Evolutionary conservation across 768 basidiomycete genomes (phyloP).

Genomic region (Phlebiopsis gigantea): DNA sequence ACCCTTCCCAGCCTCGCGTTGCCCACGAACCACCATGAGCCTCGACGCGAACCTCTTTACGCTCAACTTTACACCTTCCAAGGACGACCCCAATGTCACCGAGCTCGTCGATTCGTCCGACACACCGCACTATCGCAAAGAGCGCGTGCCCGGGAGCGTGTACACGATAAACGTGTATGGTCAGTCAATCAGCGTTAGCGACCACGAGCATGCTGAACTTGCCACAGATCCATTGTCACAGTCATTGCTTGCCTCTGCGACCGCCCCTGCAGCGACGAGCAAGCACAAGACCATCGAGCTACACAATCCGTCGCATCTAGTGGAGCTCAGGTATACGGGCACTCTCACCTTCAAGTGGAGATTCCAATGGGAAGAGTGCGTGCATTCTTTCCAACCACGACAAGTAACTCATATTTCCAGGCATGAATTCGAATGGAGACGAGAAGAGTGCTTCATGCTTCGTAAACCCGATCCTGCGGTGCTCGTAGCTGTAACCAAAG

Average conservation of each 20-base stretch:
- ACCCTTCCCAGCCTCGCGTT: neutral
- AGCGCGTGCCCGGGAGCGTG: constrained; percentile 44
- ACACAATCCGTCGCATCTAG: constrained; percentile 62
- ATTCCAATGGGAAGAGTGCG: constrained; percentile 82
- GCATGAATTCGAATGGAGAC: constrained; percentile 82
- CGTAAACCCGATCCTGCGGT: constrained; percentile 87
- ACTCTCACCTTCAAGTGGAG: constrained; percentile 70
- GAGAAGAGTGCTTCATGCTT: constrained; percentile 77
- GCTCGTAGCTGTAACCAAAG: constrained; percentile 76
- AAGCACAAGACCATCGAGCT: constrained; percentile 75
- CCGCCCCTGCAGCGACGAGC: constrained; percentile 55
- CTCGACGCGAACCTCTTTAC: constrained; percentile 86
- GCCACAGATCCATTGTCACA: constrained; percentile 67
- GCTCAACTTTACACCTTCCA: constrained; percentile 54
- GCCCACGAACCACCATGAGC: constrained; percentile 48
- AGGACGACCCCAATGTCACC: constrained; percentile 53
- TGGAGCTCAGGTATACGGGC: constrained; percentile 73
- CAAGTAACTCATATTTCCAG: constrained; percentile 30
- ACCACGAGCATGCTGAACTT: neutral
- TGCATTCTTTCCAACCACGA: constrained; percentile 11
- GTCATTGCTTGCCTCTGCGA: constrained; percentile 63
- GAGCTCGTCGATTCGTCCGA: constrained; percentile 69
- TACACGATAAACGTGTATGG: constrained; percentile 70
- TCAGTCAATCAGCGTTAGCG: constrained; percentile 25
- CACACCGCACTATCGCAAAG: constrained; percentile 66